phyloP scores from a whole-genome alignment of 2,329 filamentous ascomycete genomes.

The Microsporum ferrugineum region DNA sequence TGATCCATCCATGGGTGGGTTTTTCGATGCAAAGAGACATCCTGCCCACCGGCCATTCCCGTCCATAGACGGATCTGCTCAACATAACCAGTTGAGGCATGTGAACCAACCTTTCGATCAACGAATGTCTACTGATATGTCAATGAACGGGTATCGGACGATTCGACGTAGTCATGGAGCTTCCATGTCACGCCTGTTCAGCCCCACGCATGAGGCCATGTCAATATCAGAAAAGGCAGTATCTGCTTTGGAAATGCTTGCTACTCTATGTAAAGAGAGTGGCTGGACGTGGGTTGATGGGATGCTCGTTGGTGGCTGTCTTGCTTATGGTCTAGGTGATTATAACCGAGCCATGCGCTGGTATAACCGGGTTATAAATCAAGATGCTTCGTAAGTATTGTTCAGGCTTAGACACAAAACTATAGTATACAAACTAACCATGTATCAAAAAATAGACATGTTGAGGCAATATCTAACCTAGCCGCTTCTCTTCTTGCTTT shows the following conservation, averaged over 20 bases:
- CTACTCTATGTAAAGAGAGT: constrained; percentile 64
- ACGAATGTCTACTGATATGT: constrained; percentile 20
- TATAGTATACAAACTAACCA: constrained; percentile 9
- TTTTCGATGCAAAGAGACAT: constrained; percentile 11
- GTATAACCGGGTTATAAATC: constrained; percentile 45
- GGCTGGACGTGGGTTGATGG: constrained; percentile 86
- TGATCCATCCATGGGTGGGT: neutral
- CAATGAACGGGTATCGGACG: constrained; percentile 23
- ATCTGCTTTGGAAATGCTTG: constrained; percentile 59
- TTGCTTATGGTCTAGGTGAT: constrained; percentile 79
- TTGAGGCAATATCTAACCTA: constrained; percentile 88
- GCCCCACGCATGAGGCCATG: constrained; percentile 23
- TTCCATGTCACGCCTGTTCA: constrained; percentile 25
- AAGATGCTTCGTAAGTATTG: constrained; percentile 44
- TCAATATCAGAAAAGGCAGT: constrained; percentile 48
- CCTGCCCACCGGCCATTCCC: constrained; percentile 7
- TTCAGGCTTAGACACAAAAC: neutral
- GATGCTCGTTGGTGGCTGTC: constrained; percentile 78
- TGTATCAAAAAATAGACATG: constrained; percentile 48
- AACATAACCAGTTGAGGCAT: constrained; percentile 9
- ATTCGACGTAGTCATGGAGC: constrained; percentile 24
- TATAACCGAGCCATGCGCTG: constrained; percentile 55
- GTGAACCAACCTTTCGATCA: constrained; percentile 12
- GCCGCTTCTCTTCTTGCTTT: constrained; percentile 81
- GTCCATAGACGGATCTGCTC: constrained; percentile 13